A percentile compares a stretch with the other conserved stretches of the same genome.
Conservation (phyloP, 2,329 filamentous ascomycete genomes). For the Penicillium janthinellum region DNA sequence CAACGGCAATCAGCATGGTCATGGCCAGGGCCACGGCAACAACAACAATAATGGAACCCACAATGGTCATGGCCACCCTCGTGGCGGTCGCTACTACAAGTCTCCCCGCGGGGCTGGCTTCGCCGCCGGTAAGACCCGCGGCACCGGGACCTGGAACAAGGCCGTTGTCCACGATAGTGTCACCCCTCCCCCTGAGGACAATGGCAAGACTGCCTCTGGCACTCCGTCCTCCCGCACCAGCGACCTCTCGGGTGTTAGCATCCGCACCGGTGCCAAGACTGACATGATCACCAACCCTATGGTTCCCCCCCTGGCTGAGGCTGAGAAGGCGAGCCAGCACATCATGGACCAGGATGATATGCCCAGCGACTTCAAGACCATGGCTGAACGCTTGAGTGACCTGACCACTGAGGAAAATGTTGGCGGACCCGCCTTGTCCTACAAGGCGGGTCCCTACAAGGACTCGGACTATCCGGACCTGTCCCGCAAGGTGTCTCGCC, state of each 20-base stretch:
- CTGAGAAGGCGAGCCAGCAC: background rate
- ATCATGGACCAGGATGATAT: background rate
- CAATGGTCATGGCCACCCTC: background rate
- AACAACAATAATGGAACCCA: background rate
- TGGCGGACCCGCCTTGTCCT: background rate
- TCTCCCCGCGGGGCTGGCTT: constrained; percentile 6
- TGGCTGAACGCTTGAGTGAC: background rate
- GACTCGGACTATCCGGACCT: background rate
- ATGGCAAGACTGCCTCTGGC: background rate
- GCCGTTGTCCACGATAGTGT: background rate
- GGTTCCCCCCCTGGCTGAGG: background rate
- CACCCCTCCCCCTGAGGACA: background rate
- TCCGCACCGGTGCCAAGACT: background rate
- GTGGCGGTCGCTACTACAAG: background rate
- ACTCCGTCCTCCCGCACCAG: background rate
- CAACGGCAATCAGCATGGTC: background rate
- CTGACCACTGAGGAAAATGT: background rate
- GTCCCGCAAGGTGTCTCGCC: constrained; percentile 7
- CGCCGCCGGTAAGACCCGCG: background rate
- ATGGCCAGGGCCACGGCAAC: background rate
- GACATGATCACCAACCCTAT: background rate
- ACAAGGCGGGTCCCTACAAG: no score
- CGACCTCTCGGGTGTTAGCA: background rate
- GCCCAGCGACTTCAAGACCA: background rate
- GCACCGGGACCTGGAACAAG: background rate